Evolutionary conservation across 306 rosid genomes (phyloP).

Genomic region (Alnus rubra): DNA sequence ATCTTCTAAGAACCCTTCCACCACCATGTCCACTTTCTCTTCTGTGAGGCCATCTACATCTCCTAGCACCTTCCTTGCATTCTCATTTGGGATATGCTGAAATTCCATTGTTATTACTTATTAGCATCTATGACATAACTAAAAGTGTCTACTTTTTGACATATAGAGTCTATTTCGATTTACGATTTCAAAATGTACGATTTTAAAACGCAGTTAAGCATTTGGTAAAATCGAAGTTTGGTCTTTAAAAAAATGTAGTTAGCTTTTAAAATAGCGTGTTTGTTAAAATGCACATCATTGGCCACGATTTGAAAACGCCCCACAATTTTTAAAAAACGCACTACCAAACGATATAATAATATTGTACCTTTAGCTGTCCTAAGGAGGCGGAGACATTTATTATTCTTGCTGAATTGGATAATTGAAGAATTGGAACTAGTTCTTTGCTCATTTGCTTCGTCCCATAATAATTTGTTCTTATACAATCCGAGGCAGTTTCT

Average conservation of each 20-base stretch:
- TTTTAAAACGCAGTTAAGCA: no score
- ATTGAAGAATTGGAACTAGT: neutral
- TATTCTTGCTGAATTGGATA: slow-evolving; percentile 1
- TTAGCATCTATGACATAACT: neutral
- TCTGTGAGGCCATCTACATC: slow-evolving; percentile 3
- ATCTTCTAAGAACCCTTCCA: neutral
- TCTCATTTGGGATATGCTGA: neutral
- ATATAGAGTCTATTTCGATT: neutral
- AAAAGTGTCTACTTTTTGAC: neutral
- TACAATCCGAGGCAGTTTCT: neutral
- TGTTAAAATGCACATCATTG: no score
- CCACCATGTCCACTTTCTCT: neutral
- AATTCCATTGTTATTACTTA: neutral
- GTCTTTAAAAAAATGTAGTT: no score
- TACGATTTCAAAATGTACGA: no score
- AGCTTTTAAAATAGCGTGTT: no score
- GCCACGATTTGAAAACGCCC: no score
- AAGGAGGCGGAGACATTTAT: neutral
- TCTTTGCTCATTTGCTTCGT: neutral
- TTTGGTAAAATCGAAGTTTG: no score
- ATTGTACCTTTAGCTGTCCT: neutral
- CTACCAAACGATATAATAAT: neutral
- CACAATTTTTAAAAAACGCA: no score
- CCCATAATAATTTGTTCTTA: slow-evolving; percentile 9
- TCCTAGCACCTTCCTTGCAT: neutral